Base-by-base conservation (phyloP, 805 yeast genomes). In the Teunomyces gatunensis region DNA sequence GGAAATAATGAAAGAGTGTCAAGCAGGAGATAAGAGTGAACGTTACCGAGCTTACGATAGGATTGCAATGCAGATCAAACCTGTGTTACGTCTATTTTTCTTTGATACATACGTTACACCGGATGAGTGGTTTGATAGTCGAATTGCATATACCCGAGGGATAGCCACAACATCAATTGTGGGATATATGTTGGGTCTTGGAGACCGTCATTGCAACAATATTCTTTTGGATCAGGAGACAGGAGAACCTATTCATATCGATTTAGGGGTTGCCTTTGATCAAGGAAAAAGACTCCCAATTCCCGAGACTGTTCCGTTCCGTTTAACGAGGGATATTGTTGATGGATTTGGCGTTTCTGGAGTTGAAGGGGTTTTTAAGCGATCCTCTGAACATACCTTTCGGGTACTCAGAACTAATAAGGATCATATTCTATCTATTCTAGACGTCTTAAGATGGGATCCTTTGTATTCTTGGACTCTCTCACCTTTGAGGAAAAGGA, bases 211-310 rank as follows among this genome's bases (percentile, higher is more conserved):
- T 65, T 81, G 96, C 61, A 90, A 90, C 63, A 94, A 94, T 62
- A 85, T 94, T 33, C 65, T 94, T 41, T 60, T 94, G n/a, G 97
- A 94, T 63, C 74, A 75, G 42, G 59, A 63, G n/a, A 77, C 88
- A 0, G 98, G 98, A 0, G 97, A 91, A 56, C 96, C 97, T 0
- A 84, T 94, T 21, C 99, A 95, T 62, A 95, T 94, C 55, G 99
- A 94, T 64, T 69, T 94, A 13, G 99, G 99, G 0, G 91, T 94
- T 39, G 95, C 98, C 0, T 94, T 94, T 69, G 99, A 94, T 63
- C 97, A 90, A 58, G 99, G 98, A 0, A 83, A 79, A 56, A 67
- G 83, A 11, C 70, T 94, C 34, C 85, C 92, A 0, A 79, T 92
- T 6, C 99, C 99, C 0, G 99, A 94, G 59, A 77, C 87, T 0